Percentiles rank a stretch among this genome's conserved stretches.
Evolutionary conservation across 2,329 filamentous ascomycete genomes (phyloP).

Genomic region (Aspergillus felis): DNA sequence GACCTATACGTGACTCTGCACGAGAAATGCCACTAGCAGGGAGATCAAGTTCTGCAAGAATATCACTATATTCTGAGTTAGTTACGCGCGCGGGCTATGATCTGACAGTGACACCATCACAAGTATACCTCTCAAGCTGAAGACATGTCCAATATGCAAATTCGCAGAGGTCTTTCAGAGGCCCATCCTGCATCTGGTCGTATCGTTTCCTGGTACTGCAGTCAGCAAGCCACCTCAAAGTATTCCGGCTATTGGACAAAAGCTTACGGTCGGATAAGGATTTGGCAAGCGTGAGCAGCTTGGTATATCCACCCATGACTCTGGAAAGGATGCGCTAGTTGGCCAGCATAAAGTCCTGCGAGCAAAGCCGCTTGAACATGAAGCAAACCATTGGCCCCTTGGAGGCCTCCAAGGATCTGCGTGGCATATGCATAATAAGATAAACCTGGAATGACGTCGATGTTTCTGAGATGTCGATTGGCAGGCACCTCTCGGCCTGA

Average conservation of each 20-base stretch:
- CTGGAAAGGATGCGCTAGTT: conserved; percentile 79
- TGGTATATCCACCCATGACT: conserved; percentile 69
- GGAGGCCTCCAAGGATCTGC: conserved; percentile 80
- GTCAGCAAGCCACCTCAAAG: conserved; percentile 2
- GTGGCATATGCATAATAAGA: conserved; percentile 85
- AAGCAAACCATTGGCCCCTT: conserved; percentile 72
- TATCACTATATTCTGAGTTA: conserved; percentile 57
- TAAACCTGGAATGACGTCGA: conserved; percentile 82
- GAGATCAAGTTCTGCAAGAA: conserved; percentile 77
- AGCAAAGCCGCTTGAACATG: conserved; percentile 83
- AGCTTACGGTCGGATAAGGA: conserved; percentile 67
- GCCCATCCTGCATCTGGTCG: conserved; percentile 25
- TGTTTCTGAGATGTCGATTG: conserved; percentile 51
- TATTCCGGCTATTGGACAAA: not conserved
- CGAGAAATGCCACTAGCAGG: conserved; percentile 58
- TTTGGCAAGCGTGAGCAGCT: conserved; percentile 59
- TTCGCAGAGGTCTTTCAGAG: conserved; percentile 58
- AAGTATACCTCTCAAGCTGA: conserved; percentile 74
- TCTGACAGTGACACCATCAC: not conserved
- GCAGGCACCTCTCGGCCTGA: conserved; percentile 18
- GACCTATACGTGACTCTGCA: conserved; percentile 46
- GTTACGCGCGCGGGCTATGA: not conserved
- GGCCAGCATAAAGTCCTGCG: conserved; percentile 83
- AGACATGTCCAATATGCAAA: conserved; percentile 91
- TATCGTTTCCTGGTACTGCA: conserved; percentile 29